phyloP scores from a whole-genome alignment of 495 filamentous ascomycete genomes.

The Lophium mytilinum region DNA sequence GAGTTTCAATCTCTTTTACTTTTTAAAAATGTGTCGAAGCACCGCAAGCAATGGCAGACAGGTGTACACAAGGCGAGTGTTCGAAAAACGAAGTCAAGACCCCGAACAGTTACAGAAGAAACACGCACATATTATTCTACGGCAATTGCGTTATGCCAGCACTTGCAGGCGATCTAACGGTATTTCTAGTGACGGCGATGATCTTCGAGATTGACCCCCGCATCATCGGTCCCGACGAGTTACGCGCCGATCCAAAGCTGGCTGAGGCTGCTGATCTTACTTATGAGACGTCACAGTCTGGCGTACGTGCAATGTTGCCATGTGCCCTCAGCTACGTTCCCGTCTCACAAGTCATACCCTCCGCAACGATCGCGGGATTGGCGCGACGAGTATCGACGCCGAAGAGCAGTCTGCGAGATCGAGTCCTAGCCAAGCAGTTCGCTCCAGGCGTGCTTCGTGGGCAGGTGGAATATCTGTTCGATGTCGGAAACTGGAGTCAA shows the following conservation, averaged over 20 bases:
- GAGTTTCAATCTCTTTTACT: too few species aligned
- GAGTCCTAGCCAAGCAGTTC: constrained; percentile 33
- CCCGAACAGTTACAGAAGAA: too few species aligned
- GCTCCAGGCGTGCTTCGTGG: constrained; percentile 29
- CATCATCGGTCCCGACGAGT: constrained; percentile 37
- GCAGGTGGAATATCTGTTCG: constrained; percentile 39
- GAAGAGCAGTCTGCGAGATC: constrained; percentile 1
- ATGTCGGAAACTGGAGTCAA: constrained; percentile 43
- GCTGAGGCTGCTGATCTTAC: constrained; percentile 22
- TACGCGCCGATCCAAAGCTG: constrained; percentile 30
- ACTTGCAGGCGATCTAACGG: background rate
- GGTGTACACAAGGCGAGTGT: too few species aligned
- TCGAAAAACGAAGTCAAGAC: too few species aligned
- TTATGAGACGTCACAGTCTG: constrained; percentile 30
- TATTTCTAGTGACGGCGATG: constrained; percentile 31
- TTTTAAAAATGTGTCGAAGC: too few species aligned
- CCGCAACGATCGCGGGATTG: constrained; percentile 10
- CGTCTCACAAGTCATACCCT: constrained; percentile 31
- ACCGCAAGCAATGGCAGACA: too few species aligned
- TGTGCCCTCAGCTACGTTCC: constrained; percentile 43
- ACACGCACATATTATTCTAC: too few species aligned
- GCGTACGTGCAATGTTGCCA: constrained; percentile 35
- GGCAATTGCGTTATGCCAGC: too few species aligned
- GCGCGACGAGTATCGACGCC: background rate
- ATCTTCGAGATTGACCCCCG: constrained; percentile 42